A percentile compares a stretch with the other conserved stretches of the same genome.
Conservation (phyloP, 2,329 filamentous ascomycete genomes). For the Rhexocercosporidium sp. region DNA sequence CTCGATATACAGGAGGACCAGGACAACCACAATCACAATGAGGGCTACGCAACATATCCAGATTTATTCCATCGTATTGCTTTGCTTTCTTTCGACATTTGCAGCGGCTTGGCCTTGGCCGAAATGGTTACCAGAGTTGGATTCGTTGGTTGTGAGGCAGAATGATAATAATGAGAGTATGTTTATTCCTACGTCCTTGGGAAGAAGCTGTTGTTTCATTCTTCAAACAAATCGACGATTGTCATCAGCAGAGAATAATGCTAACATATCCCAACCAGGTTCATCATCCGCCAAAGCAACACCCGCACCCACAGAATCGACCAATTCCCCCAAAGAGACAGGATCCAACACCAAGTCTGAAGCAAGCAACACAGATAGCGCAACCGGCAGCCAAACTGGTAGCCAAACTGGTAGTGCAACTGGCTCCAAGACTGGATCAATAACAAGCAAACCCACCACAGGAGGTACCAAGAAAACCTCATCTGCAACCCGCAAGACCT, state of each 20-base stretch:
- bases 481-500: constrained; percentile 28
- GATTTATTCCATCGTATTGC: constrained; percentile 55
- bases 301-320: constrained; percentile 1
- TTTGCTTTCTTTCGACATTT: constrained; percentile 51
- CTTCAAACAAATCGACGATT: not conserved
- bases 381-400: not conserved
- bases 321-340: constrained; percentile 10
- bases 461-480: constrained; percentile 19
- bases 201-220: not conserved
- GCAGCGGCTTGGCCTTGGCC: constrained; percentile 58
- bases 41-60: constrained; percentile 53
- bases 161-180: constrained; percentile 42
- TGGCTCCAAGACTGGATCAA: constrained; percentile 3
- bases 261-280: constrained; percentile 1
- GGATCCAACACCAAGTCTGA: constrained; percentile 1
- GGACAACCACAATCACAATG: constrained; percentile 49
- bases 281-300: not conserved
- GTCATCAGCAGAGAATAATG: not conserved
- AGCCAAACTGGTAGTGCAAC: not conserved
- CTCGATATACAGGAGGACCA: not conserved
- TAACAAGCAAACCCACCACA: constrained; percentile 14
- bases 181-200: not conserved
- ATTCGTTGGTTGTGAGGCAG: constrained; percentile 57
- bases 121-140: constrained; percentile 57
- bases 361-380: constrained; percentile 6